Conservation (phyloP, 163 green algal genomes). For the Scenedesmus sp. region DNA sequence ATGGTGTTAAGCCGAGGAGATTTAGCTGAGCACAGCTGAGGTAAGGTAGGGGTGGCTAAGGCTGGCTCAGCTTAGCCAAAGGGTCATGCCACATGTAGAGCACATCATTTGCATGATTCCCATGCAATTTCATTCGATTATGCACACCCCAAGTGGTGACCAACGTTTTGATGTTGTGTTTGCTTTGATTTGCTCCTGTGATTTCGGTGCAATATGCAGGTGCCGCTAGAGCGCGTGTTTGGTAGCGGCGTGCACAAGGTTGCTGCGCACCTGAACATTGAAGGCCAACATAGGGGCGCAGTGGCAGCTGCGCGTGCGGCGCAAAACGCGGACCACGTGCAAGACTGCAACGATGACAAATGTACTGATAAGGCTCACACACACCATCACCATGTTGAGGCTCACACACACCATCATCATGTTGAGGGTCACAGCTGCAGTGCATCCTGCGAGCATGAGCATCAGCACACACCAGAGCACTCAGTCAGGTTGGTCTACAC, state of each 20-base stretch:
- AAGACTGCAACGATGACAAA: background rate
- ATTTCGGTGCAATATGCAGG: conserved; percentile 16
- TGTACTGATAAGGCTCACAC: conserved; percentile 29
- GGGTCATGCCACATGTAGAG: too few species aligned
- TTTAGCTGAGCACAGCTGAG: too few species aligned
- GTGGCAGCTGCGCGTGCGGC: conserved; percentile 72
- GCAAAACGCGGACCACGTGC: conserved; percentile 38
- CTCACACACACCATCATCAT: conserved; percentile 55
- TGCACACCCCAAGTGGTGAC: background rate
- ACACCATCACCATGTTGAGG: conserved; percentile 56
- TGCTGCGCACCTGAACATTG: conserved; percentile 87
- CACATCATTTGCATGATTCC: too few species aligned
- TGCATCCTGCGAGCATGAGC: conserved; percentile 53
- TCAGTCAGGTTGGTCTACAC: conserved; percentile 52
- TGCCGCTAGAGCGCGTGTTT: conserved; percentile 84
- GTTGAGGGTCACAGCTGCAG: conserved; percentile 35
- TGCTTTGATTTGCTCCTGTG: background rate
- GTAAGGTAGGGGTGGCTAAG: too few species aligned
- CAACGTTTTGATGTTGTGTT: background rate
- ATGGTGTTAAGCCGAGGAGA: too few species aligned
- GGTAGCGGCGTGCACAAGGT: conserved; percentile 69
- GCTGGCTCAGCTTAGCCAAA: too few species aligned
- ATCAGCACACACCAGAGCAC: conserved; percentile 63
- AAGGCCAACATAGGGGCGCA: conserved; percentile 91
- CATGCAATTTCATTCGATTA: too few species aligned